phyloP scores from a whole-genome alignment of 108 stramenopile genomes.

The Craspedostauros australis region DNA sequence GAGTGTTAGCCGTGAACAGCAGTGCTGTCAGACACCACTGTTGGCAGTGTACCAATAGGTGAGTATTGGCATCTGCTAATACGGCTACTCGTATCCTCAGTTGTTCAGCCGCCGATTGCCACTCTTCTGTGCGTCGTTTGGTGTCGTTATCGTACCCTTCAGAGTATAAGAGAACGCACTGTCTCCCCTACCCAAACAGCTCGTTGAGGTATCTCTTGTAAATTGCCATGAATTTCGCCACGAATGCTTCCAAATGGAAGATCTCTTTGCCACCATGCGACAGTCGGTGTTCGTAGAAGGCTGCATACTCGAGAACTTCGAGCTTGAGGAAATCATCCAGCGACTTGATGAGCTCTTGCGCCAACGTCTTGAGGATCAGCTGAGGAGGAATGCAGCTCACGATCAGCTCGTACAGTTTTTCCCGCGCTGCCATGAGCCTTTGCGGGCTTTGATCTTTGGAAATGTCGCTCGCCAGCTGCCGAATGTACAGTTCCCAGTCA shows the following conservation, averaged over 20 bases:
- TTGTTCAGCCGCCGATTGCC: too few relatives aligned
- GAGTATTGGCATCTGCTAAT: too few relatives aligned
- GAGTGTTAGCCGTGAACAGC: too few relatives aligned
- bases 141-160: too few relatives aligned
- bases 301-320: slow-evolving; percentile 90
- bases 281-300: slow-evolving; percentile 95
- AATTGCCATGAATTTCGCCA: slow-evolving; percentile 96
- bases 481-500: slow-evolving; percentile 97
- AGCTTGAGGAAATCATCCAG: slow-evolving; percentile 86
- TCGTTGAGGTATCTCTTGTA: slow-evolving; percentile 91
- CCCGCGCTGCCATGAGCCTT: slow-evolving; percentile 75
- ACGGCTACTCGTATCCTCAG: too few relatives aligned
- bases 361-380: slow-evolving; percentile 87
- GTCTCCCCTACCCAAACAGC: slow-evolving; percentile 79
- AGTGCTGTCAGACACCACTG: too few relatives aligned
- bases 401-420: slow-evolving; percentile 95
- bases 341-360: slow-evolving; percentile 71
- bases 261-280: slow-evolving; percentile 94
- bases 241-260: slow-evolving; percentile 98
- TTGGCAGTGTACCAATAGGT: too few relatives aligned
- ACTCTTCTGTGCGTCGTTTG: too few relatives aligned
- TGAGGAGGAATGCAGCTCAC: slow-evolving; percentile 96
- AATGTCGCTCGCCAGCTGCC: slow-evolving; percentile 78
- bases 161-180: too few relatives aligned
- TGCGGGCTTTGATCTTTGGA: slow-evolving; percentile 85